These are phyloP conservation scores for Bipolaris cookei DNA, from an alignment of 2,329 filamentous ascomycete species.

Conservation along the genomic window DNA sequence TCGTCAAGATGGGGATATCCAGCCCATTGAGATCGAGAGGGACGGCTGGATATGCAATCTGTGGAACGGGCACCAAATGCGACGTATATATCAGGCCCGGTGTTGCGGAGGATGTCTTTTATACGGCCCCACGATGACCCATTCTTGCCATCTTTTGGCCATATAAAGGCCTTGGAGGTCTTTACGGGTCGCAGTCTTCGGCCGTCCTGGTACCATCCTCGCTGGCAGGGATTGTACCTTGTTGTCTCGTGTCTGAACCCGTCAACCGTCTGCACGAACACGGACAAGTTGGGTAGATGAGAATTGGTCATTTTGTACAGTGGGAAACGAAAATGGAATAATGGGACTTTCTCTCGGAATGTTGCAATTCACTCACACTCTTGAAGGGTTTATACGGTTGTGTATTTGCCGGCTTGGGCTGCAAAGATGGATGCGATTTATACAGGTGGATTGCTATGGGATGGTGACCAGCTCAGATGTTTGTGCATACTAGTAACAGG, in stretches of 20 bases:
- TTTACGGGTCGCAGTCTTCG: constrained; percentile 32
- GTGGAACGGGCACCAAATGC: constrained; percentile 47
- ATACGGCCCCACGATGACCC: constrained; percentile 47
- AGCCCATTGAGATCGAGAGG: constrained; percentile 47
- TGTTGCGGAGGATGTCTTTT: constrained; percentile 51
- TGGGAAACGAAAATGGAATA: not conserved
- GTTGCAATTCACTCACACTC: not conserved
- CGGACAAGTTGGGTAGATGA: not conserved
- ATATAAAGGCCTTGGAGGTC: constrained; percentile 51
- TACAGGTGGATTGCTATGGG: not conserved
- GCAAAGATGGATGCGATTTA: not conserved
- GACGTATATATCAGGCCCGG: constrained; percentile 57
- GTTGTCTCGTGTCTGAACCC: constrained; percentile 26
- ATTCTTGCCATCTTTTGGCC: constrained; percentile 54
- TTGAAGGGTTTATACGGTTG: not conserved
- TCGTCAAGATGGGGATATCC: constrained; percentile 41
- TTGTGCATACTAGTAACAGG: constrained; percentile 3
- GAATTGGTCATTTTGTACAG: constrained; percentile 5
- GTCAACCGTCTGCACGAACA: constrained; percentile 12
- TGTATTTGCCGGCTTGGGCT: constrained; percentile 9
- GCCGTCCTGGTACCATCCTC: constrained; percentile 38
- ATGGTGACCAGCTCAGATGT: constrained; percentile 10
- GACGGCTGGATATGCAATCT: constrained; percentile 49
- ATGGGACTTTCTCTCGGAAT: not conserved
- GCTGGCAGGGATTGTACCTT: constrained; percentile 24